Evolutionary conservation across 2,329 filamentous ascomycete genomes (phyloP).

Genomic region (Fusarium ramigenum): DNA sequence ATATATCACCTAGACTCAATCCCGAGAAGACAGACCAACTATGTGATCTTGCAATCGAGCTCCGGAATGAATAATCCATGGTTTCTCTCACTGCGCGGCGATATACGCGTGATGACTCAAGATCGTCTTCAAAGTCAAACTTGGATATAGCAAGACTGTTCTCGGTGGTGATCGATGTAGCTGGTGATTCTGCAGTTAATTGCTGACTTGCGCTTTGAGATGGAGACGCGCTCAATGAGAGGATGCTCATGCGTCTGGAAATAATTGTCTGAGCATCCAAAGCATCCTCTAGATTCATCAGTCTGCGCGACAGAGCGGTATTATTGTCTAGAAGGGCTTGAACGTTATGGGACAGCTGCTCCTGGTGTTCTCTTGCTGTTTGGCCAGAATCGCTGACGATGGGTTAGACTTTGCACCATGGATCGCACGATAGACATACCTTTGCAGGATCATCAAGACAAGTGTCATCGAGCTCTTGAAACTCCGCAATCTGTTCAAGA

Average conservation of each 20-base stretch:
- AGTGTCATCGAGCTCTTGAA: constrained; percentile 19
- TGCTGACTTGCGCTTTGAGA: rapidly evolving
- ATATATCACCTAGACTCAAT: background rate
- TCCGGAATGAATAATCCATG: background rate
- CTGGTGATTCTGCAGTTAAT: rapidly evolving
- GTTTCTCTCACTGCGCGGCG: background rate
- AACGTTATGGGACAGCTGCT: background rate
- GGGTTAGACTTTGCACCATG: rapidly evolving
- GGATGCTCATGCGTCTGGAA: background rate
- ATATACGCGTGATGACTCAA: background rate
- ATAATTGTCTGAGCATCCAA: background rate
- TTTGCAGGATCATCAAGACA: background rate
- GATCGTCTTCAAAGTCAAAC: background rate
- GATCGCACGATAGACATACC: rapidly evolving
- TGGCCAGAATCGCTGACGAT: background rate
- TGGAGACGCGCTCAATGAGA: rapidly evolving
- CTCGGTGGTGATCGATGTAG: rapidly evolving
- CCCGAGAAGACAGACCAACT: background rate
- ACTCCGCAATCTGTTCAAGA: background rate
- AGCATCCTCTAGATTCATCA: constrained; percentile 7
- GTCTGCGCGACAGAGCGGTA: background rate
- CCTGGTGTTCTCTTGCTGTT: background rate
- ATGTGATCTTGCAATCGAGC: background rate
- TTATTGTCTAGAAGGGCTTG: constrained; percentile 7
- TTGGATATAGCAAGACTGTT: background rate